Evolutionary conservation across 345 rosid species (phyloP).

Genomic region (Turritis glabra): DNA sequence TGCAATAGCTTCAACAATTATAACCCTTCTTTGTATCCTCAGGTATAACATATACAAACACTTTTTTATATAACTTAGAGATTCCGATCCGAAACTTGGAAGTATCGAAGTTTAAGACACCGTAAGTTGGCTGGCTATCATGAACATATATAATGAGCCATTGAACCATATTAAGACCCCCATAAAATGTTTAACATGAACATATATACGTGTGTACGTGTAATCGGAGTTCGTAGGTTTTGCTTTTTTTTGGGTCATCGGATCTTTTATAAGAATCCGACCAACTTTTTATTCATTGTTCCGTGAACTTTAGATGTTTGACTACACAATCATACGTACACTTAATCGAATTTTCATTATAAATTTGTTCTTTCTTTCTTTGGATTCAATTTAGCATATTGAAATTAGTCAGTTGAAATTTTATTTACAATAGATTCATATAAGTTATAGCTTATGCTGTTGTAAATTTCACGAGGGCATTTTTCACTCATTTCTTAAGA

Average conservation of each 20-base stretch:
- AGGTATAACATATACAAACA: constrained; percentile 46
- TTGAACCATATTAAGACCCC: neutral
- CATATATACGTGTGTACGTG: too few species aligned
- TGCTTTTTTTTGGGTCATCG: constrained; percentile 1
- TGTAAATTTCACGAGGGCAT: neutral
- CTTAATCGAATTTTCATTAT: neutral
- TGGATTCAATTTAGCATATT: neutral
- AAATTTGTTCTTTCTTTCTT: neutral
- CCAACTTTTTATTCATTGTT: neutral
- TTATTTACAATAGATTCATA: neutral
- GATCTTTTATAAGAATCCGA: constrained; percentile 4
- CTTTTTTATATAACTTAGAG: neutral
- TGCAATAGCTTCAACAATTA: constrained; percentile 34
- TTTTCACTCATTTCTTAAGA: neutral
- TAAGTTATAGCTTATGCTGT: neutral
- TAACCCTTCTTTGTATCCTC: constrained; percentile 50
- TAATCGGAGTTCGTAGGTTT: neutral
- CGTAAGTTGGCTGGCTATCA: neutral
- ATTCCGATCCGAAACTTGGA: neutral
- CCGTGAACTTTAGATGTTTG: neutral
- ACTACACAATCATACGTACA: neutral
- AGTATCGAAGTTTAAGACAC: neutral
- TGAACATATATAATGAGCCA: neutral
- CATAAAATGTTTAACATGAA: neutral
- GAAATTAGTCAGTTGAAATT: neutral